phyloP scores from a whole-genome alignment of 805 yeast species.

The Wickerhamiella brachini region DNA sequence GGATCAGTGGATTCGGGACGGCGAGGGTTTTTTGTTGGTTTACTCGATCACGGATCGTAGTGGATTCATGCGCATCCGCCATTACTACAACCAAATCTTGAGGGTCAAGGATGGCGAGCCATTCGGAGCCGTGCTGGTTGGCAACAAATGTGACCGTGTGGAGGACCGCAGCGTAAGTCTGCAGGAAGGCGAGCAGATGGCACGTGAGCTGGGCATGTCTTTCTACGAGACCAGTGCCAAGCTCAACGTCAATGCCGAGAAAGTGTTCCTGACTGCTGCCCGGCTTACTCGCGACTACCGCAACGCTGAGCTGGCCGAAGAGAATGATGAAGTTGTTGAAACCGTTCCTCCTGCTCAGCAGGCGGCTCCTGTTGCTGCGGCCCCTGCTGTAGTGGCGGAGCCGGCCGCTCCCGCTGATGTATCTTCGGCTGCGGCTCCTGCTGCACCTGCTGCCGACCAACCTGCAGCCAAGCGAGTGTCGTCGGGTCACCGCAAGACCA shows the following conservation, averaged over 20 bases:
- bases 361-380: neutral
- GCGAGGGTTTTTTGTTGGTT: conserved; percentile 84
- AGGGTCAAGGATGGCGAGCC: conserved; percentile 46
- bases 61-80: conserved; percentile 71
- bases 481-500: neutral
- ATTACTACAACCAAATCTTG: conserved; percentile 66
- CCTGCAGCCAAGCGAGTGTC: neutral
- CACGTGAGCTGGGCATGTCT: conserved; percentile 44
- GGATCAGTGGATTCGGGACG: conserved; percentile 92
- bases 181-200: conserved; percentile 74
- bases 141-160: conserved; percentile 71
- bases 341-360: conserved; percentile 31
- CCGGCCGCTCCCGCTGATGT: neutral
- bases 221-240: conserved; percentile 93
- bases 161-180: conserved; percentile 64
- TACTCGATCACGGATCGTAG: conserved; percentile 76
- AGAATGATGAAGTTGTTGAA: conserved; percentile 35
- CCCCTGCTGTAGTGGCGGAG: neutral
- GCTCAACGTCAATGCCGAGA: conserved; percentile 78
- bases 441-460: neutral
- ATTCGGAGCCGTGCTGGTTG: conserved; percentile 78
- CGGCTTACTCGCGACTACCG: conserved; percentile 66
- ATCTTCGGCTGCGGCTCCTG: neutral
- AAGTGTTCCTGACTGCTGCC: conserved; percentile 52
- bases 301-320: conserved; percentile 60